Evolutionary conservation across 2,329 filamentous ascomycete genomes (phyloP), one percentile per base, ranked within the genome.

Genomic region (Colletotrichum euphorbiae): DNA sequence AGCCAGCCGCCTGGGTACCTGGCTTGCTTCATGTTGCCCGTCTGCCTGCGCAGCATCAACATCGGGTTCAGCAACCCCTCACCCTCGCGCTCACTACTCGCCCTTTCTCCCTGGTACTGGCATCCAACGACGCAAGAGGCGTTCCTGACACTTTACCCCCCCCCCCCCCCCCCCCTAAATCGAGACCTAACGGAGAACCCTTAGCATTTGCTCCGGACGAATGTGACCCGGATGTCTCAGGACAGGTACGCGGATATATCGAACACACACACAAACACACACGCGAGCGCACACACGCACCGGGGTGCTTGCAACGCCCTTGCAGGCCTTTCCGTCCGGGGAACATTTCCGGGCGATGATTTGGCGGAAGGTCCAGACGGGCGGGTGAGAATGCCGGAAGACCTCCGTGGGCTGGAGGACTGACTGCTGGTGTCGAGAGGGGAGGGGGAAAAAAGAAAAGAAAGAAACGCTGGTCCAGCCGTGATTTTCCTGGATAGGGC

Each of bases 51-150:
- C 21, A 15, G 21, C 42, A 43, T 21, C 28, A 13, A 50, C 19
- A 12, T 28, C 17, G 12, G 12, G 33, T 9, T 33, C 45, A 48
- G 9, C 33, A 55, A 36, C 17, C 31, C 55, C 45, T 42, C 58
- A 50, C n/a, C 38, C 17, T 4, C 33, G 6, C 13, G 24, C 54
- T 21, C 17, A 43, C 7, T 12, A 21, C 43, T 43, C 43, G 5
- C 40, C 21, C 24, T 4, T 57, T 4, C 40, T 57, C 21, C 38
- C 54, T 57, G 24, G 54, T 40, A 24, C 52, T 65, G 51, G 33
- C 62, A 54, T n/a, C 50, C 51, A 40, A 45, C 64, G 59, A 67
- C 59, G 64, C 51, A 67, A 62, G 64, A 63, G 64, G 59, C 64
- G 64, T 63, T 63, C 43, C 64, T 52, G 59, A 52, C 43, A 46